A percentile compares a stretch with the other conserved stretches of the same genome.
Conservation (phyloP, 2,329 filamentous ascomycete species). For the Pleoardoris graminearum region DNA sequence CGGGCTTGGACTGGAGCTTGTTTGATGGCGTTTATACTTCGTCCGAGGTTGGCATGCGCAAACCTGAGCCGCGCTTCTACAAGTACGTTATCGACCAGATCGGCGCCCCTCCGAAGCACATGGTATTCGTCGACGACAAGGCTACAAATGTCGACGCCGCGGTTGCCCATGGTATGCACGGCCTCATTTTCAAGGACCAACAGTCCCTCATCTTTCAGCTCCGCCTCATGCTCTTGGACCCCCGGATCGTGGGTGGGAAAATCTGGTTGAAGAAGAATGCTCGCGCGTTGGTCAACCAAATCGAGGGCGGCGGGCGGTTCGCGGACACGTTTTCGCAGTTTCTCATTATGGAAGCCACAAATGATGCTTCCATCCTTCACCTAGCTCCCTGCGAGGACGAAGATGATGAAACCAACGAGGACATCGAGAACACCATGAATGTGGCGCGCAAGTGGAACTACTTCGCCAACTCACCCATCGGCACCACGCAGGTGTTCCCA, state of each 20-base stretch:
- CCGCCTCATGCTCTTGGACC: conserved; percentile 23
- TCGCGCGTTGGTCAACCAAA: conserved; percentile 22
- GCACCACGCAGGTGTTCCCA: conserved; percentile 27
- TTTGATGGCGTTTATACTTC: conserved; percentile 45
- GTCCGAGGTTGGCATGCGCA: conserved; percentile 37
- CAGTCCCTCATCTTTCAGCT: conserved; percentile 14
- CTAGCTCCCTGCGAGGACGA: conserved; percentile 5
- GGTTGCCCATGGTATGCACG: conserved; percentile 31
- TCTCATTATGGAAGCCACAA: conserved; percentile 29
- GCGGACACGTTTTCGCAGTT: conserved; percentile 36
- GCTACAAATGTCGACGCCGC: conserved; percentile 33
- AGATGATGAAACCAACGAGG: neutral
- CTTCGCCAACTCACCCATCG: conserved; percentile 21
- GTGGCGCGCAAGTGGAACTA: conserved; percentile 31
- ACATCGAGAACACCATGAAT: conserved; percentile 6
- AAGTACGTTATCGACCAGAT: conserved; percentile 33
- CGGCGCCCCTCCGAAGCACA: conserved; percentile 12
- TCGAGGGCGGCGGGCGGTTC: conserved; percentile 17
- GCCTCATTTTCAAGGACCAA: conserved; percentile 27
- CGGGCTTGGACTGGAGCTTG: conserved; percentile 38
- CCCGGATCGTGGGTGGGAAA: conserved; percentile 18
- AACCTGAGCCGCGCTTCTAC: conserved; percentile 43
- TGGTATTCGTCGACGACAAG: conserved; percentile 39
- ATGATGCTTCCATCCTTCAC: conserved; percentile 17
- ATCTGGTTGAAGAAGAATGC: conserved; percentile 24